phyloP scores from a whole-genome alignment of 257 asterid species.

The Forsythia suspensa region DNA sequence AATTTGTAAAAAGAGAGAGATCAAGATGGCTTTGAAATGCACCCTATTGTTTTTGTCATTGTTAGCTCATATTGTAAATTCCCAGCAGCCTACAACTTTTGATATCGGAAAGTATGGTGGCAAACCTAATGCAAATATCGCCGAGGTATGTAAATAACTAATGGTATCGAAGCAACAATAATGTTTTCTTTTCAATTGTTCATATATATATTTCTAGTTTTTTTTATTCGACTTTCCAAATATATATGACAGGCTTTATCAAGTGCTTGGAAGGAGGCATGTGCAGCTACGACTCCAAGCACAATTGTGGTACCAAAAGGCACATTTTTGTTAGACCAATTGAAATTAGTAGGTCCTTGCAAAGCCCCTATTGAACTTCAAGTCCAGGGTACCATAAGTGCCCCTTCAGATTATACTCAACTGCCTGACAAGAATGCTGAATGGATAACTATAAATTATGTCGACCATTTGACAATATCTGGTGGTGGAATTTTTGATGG shows the following conservation, averaged over 20 bases:
- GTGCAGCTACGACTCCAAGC: conserved; percentile 19
- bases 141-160: neutral
- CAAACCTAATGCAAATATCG: neutral
- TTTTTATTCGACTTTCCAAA: neutral
- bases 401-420: conserved; percentile 25
- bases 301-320: conserved; percentile 41
- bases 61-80: neutral
- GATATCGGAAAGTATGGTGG: neutral
- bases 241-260: conserved; percentile 33
- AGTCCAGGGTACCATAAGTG: conserved; percentile 37
- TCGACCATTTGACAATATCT: conserved; percentile 38
- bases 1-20: neutral
- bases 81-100: neutral
- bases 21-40: neutral
- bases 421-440: conserved; percentile 19
- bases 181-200: too few relatives aligned
- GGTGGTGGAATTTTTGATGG: conserved; percentile 57
- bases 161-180: too few relatives aligned
- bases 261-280: conserved; percentile 48
- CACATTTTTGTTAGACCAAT: conserved; percentile 24
- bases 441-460: conserved; percentile 46
- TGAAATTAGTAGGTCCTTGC: neutral
- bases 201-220: neutral
- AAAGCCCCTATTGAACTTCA: conserved; percentile 32
- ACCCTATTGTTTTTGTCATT: neutral